phyloP scores from a whole-genome alignment of 257 asterid species.

The Vinca minor region DNA sequence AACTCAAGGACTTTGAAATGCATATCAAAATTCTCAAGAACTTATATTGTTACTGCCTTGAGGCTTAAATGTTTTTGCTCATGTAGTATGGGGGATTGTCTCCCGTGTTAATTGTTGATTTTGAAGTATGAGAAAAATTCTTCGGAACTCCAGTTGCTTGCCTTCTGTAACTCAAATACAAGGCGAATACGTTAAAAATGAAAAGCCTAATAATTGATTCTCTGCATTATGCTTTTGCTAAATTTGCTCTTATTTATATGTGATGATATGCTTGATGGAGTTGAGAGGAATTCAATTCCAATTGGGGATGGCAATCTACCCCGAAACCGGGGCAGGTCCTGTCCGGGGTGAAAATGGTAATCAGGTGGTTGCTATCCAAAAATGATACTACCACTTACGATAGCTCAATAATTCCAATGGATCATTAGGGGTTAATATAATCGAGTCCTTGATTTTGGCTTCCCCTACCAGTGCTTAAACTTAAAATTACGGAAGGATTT shows the following conservation, averaged over 20 bases:
- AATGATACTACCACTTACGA: no score
- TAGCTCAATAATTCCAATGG: no score
- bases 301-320: no score
- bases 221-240: neutral
- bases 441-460: no score
- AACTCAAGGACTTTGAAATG: neutral
- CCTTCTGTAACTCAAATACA: slow-evolving; percentile 9
- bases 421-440: no score
- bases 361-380: no score
- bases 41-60: neutral
- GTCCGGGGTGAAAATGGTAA: no score
- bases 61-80: slow-evolving; percentile 6
- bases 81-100: neutral
- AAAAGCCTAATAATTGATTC: slow-evolving; percentile 11
- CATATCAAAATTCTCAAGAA: neutral
- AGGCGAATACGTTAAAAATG: neutral
- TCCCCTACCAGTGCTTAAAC: no score
- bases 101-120: slow-evolving; percentile 2
- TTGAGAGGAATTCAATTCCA: neutral
- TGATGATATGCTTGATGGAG: neutral
- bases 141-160: slow-evolving; percentile 1
- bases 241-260: neutral
- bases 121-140: neutral
- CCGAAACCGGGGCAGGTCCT: no score
- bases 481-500: no score